Base-by-base conservation (phyloP, 345 rosid genomes). In the Balakata baccata region DNA sequence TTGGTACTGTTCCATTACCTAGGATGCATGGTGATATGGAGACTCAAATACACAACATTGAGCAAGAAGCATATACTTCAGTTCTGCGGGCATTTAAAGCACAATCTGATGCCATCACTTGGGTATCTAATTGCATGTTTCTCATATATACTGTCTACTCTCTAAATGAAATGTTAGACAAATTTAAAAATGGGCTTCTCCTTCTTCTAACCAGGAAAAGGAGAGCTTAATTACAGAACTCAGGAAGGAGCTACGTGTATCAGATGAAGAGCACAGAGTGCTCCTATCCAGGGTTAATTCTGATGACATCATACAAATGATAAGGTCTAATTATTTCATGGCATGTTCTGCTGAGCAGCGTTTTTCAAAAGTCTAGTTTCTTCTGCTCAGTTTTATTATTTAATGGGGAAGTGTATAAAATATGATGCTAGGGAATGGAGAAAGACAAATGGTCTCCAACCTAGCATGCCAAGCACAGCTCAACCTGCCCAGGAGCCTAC, bases 11-110 rank as follows among this genome's bases (percentile, higher is more conserved):
- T 61, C 79, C 88, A 13, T 79, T 86, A 68, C 86, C 97, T 70
- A 86, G 98, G 83, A 70, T 87, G 78, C 91, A 89, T 20, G 82
- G 76, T 23, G 97, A 93, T 77, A 89, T 93, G 98, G 97, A 91
- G 87, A 90, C 88, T 78, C 94, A 90, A 76, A 93, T 96, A 78
- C 93, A 91, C 86, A 83, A 77, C 75, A 87, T 96, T 66, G 98
- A 96, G 85, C 98, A 89, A 83, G 98, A 96, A 75, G 96, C 99
- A 8, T 96, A 96, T 75, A 78, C 85, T 79, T 86, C 95, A 1
- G 89, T 96, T 56, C 85, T 96, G 71, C 91, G 98, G 70, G 99
- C 99, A 45, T 96, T 96, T 75, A 93, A 90, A 85, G 99, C 99
- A 76, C 98, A 91, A 81, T 89, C 99, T 49, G 97, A 96, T 77